Percentiles rank a stretch among this genome's conserved stretches.
Evolutionary conservation across 768 basidiomycete genomes (phyloP).

Genomic region (Lentinula sp.): DNA sequence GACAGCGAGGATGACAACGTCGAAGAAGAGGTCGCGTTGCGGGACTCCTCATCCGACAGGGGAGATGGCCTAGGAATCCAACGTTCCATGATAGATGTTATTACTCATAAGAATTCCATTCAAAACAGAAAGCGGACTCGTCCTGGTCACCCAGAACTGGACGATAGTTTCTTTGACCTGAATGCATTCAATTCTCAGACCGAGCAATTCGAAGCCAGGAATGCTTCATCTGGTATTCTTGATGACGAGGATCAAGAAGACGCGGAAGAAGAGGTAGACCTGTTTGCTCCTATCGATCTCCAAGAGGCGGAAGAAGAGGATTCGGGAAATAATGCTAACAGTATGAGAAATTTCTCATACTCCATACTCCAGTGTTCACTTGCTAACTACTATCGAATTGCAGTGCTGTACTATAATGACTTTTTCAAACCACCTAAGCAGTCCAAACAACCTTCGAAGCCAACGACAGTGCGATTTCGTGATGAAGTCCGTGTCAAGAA

Average conservation of each 20-base stretch:
- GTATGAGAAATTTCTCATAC: constrained; percentile 25
- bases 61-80: constrained; percentile 13
- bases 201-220: constrained; percentile 67
- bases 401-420: constrained; percentile 67
- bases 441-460: constrained; percentile 15
- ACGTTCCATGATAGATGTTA: constrained; percentile 17
- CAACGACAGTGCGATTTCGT: constrained; percentile 67
- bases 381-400: constrained; percentile 5
- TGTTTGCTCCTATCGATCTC: constrained; percentile 58
- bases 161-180: constrained; percentile 90
- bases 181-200: constrained; percentile 83
- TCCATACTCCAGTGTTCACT: background rate
- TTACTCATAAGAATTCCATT: constrained; percentile 14
- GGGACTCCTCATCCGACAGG: constrained; percentile 28
- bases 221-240: constrained; percentile 55
- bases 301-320: constrained; percentile 40
- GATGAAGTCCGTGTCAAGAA: constrained; percentile 78
- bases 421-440: constrained; percentile 69
- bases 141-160: constrained; percentile 41
- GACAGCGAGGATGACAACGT: constrained; percentile 17
- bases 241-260: constrained; percentile 44
- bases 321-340: constrained; percentile 30
- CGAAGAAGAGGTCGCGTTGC: constrained; percentile 23
- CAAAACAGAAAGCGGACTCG: constrained; percentile 17
- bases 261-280: constrained; percentile 55